Evolutionary conservation across 345 rosid genomes (phyloP), one percentile per base, ranked within the genome.

Genomic region (Lepidium didymum): DNA sequence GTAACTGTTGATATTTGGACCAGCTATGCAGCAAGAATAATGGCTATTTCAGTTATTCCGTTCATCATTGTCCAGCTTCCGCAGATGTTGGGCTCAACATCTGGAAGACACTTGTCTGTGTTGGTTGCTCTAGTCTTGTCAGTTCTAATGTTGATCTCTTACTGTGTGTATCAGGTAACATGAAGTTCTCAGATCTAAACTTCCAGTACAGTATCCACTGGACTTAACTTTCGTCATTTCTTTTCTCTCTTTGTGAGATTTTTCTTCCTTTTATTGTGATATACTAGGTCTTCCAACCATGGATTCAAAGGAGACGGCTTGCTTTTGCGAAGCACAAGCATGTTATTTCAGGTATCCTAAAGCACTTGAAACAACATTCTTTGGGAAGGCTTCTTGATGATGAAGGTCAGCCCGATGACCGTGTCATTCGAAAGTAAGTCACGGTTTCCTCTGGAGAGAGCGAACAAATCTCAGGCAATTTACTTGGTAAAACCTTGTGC

Each of bases 121-220:
- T 76, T 94, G 81, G 75, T 89, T 76, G 85, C 87, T 8, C 82
- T 94, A 15, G 50, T 86, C 38, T 9, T 89, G 21, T 91, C 96
- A 0, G 9, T 80, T 23, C 12, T 14, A 3, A 78, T 94, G 85
- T 67, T 94, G 81, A 54, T 91, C 62, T 72, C 92, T 52, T 94
- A 94, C 75, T 90, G 99, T 76, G 75, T 86, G 49, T 94, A 91
- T 81, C 99, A 94, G 95, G 99, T 94, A 78, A 45, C 51, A 56
- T 13, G 4, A 38, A 12, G 34, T 31, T 41, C 45, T 42, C 51
- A 27, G 4, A 21, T 27, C 34, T 36, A 0, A 18, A 58, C 37
- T 47, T 47, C 42, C 6, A 0, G 19, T 1, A 44, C 2, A 18
- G 29, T 33, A 41, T 25, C 27, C 13, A 12, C 14, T 52, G 13